phyloP scores from a whole-genome alignment of 164 flowering plant genomes.

The Paratinospora sagittata region DNA sequence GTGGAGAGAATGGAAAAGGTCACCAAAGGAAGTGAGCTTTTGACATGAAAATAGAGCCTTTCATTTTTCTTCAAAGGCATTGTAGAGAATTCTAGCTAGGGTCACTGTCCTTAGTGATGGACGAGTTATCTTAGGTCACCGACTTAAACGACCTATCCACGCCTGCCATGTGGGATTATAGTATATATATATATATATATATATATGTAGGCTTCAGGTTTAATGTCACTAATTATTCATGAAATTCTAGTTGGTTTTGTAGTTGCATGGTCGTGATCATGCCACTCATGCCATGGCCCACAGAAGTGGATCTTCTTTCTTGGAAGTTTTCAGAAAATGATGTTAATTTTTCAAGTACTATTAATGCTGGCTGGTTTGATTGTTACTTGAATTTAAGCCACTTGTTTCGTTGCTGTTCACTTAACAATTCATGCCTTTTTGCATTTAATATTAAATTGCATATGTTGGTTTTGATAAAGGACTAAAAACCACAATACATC shows the following conservation, averaged over 20 bases:
- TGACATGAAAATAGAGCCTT: slow-evolving; percentile 19
- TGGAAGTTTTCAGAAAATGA: neutral
- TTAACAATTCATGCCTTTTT: neutral
- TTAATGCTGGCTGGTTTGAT: neutral
- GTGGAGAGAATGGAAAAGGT: neutral
- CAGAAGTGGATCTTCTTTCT: neutral
- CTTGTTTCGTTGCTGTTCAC: neutral
- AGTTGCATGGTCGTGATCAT: neutral
- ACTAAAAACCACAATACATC: too few relatives aligned
- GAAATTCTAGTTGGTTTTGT: neutral
- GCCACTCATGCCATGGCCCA: neutral
- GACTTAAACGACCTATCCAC: neutral
- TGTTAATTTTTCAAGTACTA: neutral
- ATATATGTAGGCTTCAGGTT: neutral
- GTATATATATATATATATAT: too few relatives aligned
- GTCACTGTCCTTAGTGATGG: neutral
- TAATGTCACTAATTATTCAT: neutral
- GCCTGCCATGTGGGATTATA: neutral
- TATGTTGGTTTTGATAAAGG: neutral
- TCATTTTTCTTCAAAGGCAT: slow-evolving; percentile 4
- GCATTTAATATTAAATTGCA: neutral
- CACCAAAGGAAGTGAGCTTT: neutral
- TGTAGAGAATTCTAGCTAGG: neutral
- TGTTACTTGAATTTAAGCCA: neutral
- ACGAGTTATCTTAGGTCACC: neutral